Evolutionary conservation across 2,329 filamentous ascomycete species (phyloP), one percentile per base, ranked within the genome.

Genomic region (Colletotrichum echinochloae): DNA sequence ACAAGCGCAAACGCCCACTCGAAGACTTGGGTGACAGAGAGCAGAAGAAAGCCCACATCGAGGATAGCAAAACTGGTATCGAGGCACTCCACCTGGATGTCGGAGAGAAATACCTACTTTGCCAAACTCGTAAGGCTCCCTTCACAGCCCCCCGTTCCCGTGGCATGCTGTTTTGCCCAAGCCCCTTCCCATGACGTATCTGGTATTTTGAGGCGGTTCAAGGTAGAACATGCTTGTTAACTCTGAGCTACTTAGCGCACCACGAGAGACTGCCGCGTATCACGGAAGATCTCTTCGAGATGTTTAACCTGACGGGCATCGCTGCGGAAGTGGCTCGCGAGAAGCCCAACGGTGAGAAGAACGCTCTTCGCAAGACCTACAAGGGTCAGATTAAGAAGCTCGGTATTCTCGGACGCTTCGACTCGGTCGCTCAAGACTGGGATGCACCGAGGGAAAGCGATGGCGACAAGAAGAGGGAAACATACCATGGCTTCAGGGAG

Each of bases 341-440:
- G 63, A 88, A 90, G 76, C 88, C 89, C 18, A 90, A 90, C 77
- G 89, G 89, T 73, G 87, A 90, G 78, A 91, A 91, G 83, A 91
- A 91, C 76, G 88, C 87, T 73, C 82, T 91, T 59, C 86, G 89
- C 33, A 91, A 91, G 78, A 91, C 89, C 20, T 91, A 91, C 82
- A 91, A 91, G 79, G 89, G 89, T 62, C 88, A 91, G 74, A 89
- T 91, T 78, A 91, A 91, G 82, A 86, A 85, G 55, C 81, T 91
- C 39, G 88, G 88, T 44, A 83, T 91, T 33, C 86, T 85, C 63
- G 89, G 89, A 12, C 86, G 89, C 70, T 91, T 90, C 74, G 89
- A 91, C 74, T 82, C 83, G 4, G 81, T 83, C 35, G 86, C 85
- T 77, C 82, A 84, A 62, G 85, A 87, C n/a, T 75, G 78, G 16